Evolutionary conservation across 257 asterid species (phyloP), one percentile per base, ranked within the genome.

Genomic region (Fraxinus americana): DNA sequence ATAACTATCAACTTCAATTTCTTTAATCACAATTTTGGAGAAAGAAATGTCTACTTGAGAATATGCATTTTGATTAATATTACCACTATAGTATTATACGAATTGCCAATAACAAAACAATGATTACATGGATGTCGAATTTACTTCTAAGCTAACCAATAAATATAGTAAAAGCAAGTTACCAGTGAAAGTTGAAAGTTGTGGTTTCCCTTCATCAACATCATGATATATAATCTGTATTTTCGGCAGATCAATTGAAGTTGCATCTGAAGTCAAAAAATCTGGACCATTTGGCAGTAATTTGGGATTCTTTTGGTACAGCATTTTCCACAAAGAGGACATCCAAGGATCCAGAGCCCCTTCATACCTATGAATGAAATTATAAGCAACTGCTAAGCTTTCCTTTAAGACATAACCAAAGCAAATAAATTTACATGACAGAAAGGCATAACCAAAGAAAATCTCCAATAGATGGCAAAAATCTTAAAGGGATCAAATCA

Each of bases 331-430:
- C 88, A 96, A 88, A 77, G 86, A 80, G 73, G 92, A 84, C 95
- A 91, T 82, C 99, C 99, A 96, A 36, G 96, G 97, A 91, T 96
- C 99, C 67, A 93, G 83, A 84, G 96, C 92, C 79, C 97, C 99
- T 86, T 96, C 99, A 88, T 96, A 92, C 89, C 99, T 96, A 80
- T 65, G 35, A 83, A 77, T 52, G 65, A 82, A 71, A 71, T 71
- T 67, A 59, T 72, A 77, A 75, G 77, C 70, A 27, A 36, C 54
- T 16, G 48, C 19, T 65, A 50, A 57, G 78, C 68, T 63, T 78
- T 81, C 70, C 25, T 38, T 41, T 61, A 71, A 11, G 48, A 73
- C 61, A 63, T 27, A 32, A 63, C 57, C 61, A 25, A 70, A 48
- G 76, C 27, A 65, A 57, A 70, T 59, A 38, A 75, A 5, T 23